Percentiles rank a stretch among this genome's conserved stretches.
These are phyloP conservation scores for Xylariaceae sp. DNA, from an alignment of 2,329 filamentous ascomycete genomes.

Conservation along the genomic window DNA sequence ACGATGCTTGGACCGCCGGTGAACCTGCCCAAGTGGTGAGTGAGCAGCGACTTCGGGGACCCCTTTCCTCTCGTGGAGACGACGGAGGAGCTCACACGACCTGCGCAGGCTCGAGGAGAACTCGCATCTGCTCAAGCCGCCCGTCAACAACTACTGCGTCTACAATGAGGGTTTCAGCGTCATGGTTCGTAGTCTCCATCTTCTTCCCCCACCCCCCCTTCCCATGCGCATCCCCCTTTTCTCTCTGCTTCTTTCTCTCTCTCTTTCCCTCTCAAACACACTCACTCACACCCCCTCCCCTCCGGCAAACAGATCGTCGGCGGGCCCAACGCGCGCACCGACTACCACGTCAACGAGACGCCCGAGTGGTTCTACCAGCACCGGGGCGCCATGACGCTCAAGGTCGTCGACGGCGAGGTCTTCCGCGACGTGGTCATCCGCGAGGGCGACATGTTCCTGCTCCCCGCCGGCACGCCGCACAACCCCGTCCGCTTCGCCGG, in stretches of 20 bases:
- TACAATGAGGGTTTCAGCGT: conserved; percentile 79
- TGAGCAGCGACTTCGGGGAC: no score
- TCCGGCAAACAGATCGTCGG: conserved; percentile 91
- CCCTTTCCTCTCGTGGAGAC: no score
- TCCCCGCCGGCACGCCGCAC: conserved; percentile 91
- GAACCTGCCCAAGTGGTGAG: conserved; percentile 53
- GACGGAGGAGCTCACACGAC: no score
- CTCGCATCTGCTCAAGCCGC: conserved; percentile 83
- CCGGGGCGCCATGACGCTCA: conserved; percentile 86
- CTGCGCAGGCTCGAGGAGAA: conserved; percentile 80
- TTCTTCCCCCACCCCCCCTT: neutral
- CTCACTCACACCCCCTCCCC: neutral
- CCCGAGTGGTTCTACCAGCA: conserved; percentile 98
- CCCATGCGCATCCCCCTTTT: neutral
- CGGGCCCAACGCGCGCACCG: conserved; percentile 89
- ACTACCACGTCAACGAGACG: conserved; percentile 97
- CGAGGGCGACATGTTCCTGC: conserved; percentile 88
- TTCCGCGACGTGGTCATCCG: conserved; percentile 85
- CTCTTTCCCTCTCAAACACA: neutral
- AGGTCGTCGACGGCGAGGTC: conserved; percentile 58
- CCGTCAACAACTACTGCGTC: conserved; percentile 96
- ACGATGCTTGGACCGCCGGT: conserved; percentile 40
- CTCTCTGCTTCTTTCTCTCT: no score
- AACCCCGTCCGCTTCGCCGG: conserved; percentile 90
- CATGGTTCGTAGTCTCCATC: conserved; percentile 49